A percentile compares a stretch with the other conserved stretches of the same genome.
phyloP scores from a whole-genome alignment of 306 rosid genomes.

The Lathyrus sativus region DNA sequence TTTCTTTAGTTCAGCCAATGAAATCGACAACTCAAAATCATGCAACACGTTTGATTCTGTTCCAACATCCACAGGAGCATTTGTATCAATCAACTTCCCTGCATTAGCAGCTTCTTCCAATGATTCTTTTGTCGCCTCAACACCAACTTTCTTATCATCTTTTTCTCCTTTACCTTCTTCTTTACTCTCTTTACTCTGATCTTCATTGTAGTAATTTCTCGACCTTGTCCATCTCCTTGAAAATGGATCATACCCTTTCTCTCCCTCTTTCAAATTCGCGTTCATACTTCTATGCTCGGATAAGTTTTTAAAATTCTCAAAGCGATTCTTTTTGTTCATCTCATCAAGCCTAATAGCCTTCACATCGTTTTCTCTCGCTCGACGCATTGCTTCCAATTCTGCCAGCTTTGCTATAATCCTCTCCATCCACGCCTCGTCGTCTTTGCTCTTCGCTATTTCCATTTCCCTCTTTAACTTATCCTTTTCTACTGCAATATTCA shows the following conservation, averaged over 20 bases:
- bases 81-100: constrained; percentile 61
- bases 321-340: constrained; percentile 68
- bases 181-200: constrained; percentile 35
- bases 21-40: constrained; percentile 58
- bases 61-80: constrained; percentile 56
- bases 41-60: constrained; percentile 53
- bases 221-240: constrained; percentile 77
- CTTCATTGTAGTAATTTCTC: constrained; percentile 50
- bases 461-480: constrained; percentile 52
- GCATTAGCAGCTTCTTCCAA: constrained; percentile 61
- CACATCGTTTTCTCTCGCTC: constrained; percentile 42
- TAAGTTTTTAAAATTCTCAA: constrained; percentile 60
- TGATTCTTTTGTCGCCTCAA: constrained; percentile 47
- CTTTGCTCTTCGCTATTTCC: constrained; percentile 52
- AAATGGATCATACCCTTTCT: constrained; percentile 66
- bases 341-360: constrained; percentile 60
- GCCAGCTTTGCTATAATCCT: constrained; percentile 49
- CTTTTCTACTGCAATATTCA: constrained; percentile 69
- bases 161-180: constrained; percentile 34
- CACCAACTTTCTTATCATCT: constrained; percentile 28
- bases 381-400: constrained; percentile 54
- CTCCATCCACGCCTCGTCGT: constrained; percentile 44
- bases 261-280: constrained; percentile 54
- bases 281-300: constrained; percentile 42
- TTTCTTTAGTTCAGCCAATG: constrained; percentile 51